Evolutionary conservation across 2,329 filamentous ascomycete species (phyloP), one percentile per base, ranked within the genome.

Genomic region (Bipolaris cookei): DNA sequence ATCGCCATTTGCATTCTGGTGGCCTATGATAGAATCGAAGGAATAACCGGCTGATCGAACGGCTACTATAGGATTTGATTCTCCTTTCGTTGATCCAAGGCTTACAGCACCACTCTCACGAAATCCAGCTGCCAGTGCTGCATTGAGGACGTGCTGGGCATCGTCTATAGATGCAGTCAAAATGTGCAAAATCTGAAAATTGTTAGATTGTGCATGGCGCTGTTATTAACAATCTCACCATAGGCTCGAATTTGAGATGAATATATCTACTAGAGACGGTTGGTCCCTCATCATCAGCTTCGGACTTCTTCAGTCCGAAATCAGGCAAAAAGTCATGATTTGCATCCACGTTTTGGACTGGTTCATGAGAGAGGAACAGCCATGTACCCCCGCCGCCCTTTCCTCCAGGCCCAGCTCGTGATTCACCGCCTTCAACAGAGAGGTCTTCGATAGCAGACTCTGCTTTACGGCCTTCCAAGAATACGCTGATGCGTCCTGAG

Each of bases 181-280:
- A 41, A 98, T 83, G 66, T 98, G 94, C 0, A 98, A 85, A 65
- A 97, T 97, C 93, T 96, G 61, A 18, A 8, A 30, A 21, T 14
- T 21, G 44, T 78, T 58, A 71, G 74, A 54, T 23, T 42, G 51
- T 52, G 55, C 37, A 18, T 41, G 10, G n/a, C 20, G 13, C 46
- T n/a, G 43, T 30, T 4, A 38, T 34, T 3, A 38, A 34, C 6
- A 21, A 56, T 51, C 87, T 73, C 83, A 96, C 93, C 92, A 97
- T 92, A 4, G 93, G 92, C 75, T 97, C 93, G 71, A 96, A 97
- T 76, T 96, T 95, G 78, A 97, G 90, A 76, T 94, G 91, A 48
- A 97, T 81, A 60, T 82, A 80, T 54, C 81, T 76, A 60, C 71
- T 66, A 16, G 83, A 42, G 18, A 58, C 47, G 25, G 46, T 52